A percentile compares a stretch with the other conserved stretches of the same genome.
Evolutionary conservation across 805 yeast genomes (phyloP).

Genomic region (Myxozyma melibiosi): DNA sequence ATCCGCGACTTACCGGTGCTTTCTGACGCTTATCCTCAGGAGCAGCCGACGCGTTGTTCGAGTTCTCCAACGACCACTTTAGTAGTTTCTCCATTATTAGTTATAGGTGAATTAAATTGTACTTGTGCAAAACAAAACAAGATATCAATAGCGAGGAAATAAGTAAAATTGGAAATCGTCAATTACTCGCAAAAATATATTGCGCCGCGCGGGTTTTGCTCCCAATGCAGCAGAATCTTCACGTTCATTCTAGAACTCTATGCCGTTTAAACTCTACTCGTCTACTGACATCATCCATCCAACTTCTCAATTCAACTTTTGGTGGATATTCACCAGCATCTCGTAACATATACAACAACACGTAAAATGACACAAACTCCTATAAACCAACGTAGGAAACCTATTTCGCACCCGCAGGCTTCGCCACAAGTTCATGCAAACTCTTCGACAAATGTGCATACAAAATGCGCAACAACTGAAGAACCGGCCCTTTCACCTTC

Average conservation of each 20-base stretch:
- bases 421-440: background rate
- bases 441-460: background rate
- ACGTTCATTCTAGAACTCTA: constrained; percentile 15
- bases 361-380: background rate
- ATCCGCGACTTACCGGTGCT: constrained; percentile 44
- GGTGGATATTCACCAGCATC: background rate
- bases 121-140: too few species aligned
- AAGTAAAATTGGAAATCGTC: background rate
- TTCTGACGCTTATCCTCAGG: constrained; percentile 63
- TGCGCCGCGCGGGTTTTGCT: background rate
- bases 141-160: background rate
- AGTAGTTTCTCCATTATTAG: constrained; percentile 77
- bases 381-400: background rate
- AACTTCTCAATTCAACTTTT: background rate
- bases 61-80: constrained; percentile 87
- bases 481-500: background rate
- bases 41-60: constrained; percentile 65
- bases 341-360: background rate
- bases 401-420: background rate
- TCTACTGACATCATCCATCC: background rate
- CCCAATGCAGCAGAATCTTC: constrained; percentile 13
- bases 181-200: background rate
- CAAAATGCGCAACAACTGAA: background rate
- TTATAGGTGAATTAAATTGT: too few species aligned
- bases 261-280: background rate